phyloP scores from a whole-genome alignment of 1,284 basidiomycete species.

The Apiotrichum brassicae region DNA sequence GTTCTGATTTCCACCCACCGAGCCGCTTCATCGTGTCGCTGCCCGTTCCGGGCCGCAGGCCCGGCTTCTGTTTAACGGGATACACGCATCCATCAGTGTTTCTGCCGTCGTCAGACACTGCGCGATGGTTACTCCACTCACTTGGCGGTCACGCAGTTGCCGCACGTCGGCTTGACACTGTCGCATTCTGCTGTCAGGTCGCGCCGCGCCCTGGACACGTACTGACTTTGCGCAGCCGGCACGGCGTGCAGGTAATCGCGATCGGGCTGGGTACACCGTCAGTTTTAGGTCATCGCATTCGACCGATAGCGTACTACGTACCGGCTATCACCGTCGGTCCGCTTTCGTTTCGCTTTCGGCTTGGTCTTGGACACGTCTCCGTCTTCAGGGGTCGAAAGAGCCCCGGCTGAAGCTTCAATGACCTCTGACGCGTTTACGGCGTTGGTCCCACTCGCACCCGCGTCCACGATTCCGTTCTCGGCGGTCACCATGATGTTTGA shows the following conservation, averaged over 20 bases:
- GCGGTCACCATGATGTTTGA: too few relatives aligned
- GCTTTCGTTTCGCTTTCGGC: too few relatives aligned
- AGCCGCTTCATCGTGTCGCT: conserved; percentile 41
- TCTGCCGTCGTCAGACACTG: conserved; percentile 14
- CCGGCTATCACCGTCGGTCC: too few relatives aligned
- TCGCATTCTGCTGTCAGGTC: conserved; percentile 33
- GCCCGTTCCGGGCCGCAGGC: conserved; percentile 43
- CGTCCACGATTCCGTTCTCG: too few relatives aligned
- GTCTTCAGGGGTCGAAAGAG: too few relatives aligned
- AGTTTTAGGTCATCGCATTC: too few relatives aligned
- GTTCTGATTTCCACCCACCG: conserved; percentile 25
- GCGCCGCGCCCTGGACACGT: background rate
- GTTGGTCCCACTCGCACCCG: too few relatives aligned
- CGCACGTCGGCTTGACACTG: conserved; percentile 42
- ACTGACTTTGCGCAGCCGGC: conserved; percentile 20
- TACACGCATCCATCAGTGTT: conserved; percentile 40
- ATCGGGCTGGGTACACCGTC: conserved; percentile 12
- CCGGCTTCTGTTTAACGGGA: conserved; percentile 44
- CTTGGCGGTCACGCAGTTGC: conserved; percentile 45
- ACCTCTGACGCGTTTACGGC: too few relatives aligned
- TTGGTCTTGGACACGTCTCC: too few relatives aligned
- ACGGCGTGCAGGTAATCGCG: conserved; percentile 19
- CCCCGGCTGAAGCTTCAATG: too few relatives aligned
- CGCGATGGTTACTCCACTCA: conserved; percentile 9
- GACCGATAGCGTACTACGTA: too few relatives aligned